Conservation (phyloP, 371 early-diverging fungal species). For the Mortierella sp. region DNA sequence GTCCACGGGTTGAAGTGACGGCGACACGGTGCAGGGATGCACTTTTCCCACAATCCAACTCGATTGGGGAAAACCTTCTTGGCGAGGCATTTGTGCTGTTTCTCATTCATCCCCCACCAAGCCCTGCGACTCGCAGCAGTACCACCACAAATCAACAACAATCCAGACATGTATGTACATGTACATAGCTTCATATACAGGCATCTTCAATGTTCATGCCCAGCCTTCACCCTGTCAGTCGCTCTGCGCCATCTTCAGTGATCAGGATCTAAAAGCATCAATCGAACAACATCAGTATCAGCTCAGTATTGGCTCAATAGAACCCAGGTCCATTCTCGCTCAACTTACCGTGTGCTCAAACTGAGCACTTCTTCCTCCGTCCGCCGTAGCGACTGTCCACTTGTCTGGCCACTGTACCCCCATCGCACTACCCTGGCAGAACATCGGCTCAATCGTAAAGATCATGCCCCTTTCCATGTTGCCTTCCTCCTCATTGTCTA, state of each 20-base stretch:
- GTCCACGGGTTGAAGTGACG: too few relatives aligned
- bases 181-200: neutral
- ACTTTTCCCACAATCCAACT: too few relatives aligned
- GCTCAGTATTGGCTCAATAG: too few relatives aligned
- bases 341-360: constrained; percentile 82
- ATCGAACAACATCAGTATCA: too few relatives aligned
- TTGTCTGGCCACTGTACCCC: constrained; percentile 87
- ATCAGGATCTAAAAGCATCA: constrained; percentile 68
- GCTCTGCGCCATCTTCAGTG: constrained; percentile 73
- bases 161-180: too few relatives aligned
- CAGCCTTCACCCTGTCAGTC: constrained; percentile 66
- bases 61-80: too few relatives aligned
- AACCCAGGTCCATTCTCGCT: neutral
- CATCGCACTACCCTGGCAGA: constrained; percentile 80
- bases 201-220: neutral
- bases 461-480: constrained; percentile 80
- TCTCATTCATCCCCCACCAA: neutral
- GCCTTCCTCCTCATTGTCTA: constrained; percentile 69
- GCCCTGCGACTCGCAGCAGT: too few relatives aligned
- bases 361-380: constrained; percentile 91
- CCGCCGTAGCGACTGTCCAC: constrained; percentile 87
- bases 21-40: too few relatives aligned
- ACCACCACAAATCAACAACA: too few relatives aligned
- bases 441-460: constrained; percentile 91
- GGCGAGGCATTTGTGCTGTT: too few relatives aligned